phyloP scores from a whole-genome alignment of 176 grass and related monocot species.

The Oryza officinalis region DNA sequence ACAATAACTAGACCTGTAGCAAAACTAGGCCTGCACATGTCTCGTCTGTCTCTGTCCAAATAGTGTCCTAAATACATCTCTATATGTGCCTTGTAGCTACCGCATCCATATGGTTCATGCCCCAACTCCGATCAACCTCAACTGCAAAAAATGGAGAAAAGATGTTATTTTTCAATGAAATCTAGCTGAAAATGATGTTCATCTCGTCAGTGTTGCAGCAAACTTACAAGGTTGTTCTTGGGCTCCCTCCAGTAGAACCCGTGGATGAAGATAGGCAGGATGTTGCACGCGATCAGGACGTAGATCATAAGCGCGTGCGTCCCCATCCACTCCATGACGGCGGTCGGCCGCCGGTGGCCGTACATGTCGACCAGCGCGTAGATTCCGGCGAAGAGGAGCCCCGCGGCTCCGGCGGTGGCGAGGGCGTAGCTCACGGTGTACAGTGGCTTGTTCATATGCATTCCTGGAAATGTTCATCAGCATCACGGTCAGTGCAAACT shows the following conservation, averaged over 20 bases:
- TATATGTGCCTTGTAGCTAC: background rate
- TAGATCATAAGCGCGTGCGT: constrained; percentile 82
- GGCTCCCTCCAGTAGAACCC: constrained; percentile 89
- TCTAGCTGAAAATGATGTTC: background rate
- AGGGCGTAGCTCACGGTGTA: constrained; percentile 82
- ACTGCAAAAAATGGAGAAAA: constrained; percentile 33
- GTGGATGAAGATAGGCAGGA: constrained; percentile 81
- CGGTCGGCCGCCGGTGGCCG: constrained; percentile 55
- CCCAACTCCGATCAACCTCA: constrained; percentile 55
- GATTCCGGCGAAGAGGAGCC: constrained; percentile 70
- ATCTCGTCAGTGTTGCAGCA: background rate
- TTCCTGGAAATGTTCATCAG: constrained; percentile 45
- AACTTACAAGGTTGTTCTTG: constrained; percentile 83
- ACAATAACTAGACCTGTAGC: constrained; percentile 22
- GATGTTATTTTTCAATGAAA: background rate
- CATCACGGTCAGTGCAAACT: background rate
- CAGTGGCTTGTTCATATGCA: constrained; percentile 85
- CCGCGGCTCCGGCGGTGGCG: constrained; percentile 67
- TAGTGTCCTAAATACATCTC: constrained; percentile 26
- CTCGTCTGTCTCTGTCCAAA: constrained; percentile 18
- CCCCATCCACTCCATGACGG: constrained; percentile 81
- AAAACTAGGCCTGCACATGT: constrained; percentile 53
- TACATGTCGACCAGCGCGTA: constrained; percentile 83
- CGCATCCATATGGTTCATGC: constrained; percentile 26
- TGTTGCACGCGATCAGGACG: constrained; percentile 82